phyloP scores from a whole-genome alignment of 176 grass and related monocot genomes.

The Pharus latifolius region DNA sequence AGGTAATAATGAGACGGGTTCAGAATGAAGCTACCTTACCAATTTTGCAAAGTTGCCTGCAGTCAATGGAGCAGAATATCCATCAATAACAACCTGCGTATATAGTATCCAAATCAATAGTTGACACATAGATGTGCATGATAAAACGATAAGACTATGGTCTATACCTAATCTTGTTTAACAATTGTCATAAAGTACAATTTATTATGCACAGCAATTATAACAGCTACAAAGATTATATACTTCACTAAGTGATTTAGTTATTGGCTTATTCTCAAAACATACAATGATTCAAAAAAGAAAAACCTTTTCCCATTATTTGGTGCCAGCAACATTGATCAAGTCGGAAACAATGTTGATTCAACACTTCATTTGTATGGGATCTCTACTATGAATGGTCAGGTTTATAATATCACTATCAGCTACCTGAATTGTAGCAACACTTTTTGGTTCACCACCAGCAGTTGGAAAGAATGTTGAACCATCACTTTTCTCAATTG shows the following conservation, averaged over 20 bases:
- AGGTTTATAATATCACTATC: neutral
- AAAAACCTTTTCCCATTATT: neutral
- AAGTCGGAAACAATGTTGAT: neutral
- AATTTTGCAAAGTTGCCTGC: slow-evolving; percentile 88
- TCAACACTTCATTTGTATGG: neutral
- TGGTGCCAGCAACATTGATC: neutral
- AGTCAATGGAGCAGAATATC: slow-evolving; percentile 83
- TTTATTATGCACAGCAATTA: neutral
- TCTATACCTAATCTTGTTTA: neutral
- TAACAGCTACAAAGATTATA: neutral
- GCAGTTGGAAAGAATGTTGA: slow-evolving; percentile 77
- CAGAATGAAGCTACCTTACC: slow-evolving; percentile 68
- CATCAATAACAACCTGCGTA: slow-evolving; percentile 75
- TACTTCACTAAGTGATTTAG: neutral
- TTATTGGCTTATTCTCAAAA: neutral
- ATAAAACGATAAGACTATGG: neutral
- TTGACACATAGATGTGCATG: neutral
- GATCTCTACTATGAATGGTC: neutral
- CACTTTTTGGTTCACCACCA: slow-evolving; percentile 75
- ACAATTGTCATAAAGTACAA: neutral
- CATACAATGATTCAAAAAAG: neutral
- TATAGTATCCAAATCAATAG: slow-evolving; percentile 3
- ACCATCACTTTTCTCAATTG: slow-evolving; percentile 81
- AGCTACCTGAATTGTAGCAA: slow-evolving; percentile 76
- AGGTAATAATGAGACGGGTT: slow-evolving; percentile 20